Conservation (phyloP, 1,284 basidiomycete genomes). For the Wallemia hederae region DNA sequence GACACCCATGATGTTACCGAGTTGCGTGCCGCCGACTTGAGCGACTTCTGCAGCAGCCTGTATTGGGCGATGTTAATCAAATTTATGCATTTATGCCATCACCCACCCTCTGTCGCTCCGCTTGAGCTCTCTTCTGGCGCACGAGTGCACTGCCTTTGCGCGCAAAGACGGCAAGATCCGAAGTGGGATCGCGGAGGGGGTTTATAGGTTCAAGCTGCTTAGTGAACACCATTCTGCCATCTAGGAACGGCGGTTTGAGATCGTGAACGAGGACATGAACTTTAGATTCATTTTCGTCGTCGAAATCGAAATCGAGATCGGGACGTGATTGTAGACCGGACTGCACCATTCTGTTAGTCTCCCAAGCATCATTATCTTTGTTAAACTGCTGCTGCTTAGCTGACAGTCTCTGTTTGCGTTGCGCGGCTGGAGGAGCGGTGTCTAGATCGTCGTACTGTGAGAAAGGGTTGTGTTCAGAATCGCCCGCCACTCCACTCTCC, state of each 20-base stretch:
- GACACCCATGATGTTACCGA: conserved; percentile 94
- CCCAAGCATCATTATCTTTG: conserved; percentile 92
- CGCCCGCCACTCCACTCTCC: conserved; percentile 46
- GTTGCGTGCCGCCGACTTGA: conserved; percentile 59
- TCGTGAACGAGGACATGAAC: conserved; percentile 95
- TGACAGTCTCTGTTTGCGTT: not conserved
- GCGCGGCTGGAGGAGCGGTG: conserved; percentile 17
- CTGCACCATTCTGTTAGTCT: conserved; percentile 83
- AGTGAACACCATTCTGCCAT: conserved; percentile 83
- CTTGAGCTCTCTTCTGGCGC: conserved; percentile 78
- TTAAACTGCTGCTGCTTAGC: conserved; percentile 20
- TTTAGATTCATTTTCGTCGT: conserved; percentile 68
- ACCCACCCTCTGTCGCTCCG: conserved; percentile 52
- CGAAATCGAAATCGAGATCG: conserved; percentile 56
- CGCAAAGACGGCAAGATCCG: conserved; percentile 80
- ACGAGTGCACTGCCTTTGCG: conserved; percentile 85
- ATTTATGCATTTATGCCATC: not conserved
- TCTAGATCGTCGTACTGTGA: conserved; percentile 65
- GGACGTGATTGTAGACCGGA: conserved; percentile 73
- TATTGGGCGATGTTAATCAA: not conserved
- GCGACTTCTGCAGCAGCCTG: conserved; percentile 75
- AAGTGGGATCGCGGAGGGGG: conserved; percentile 72
- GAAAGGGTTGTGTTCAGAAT: conserved; percentile 75
- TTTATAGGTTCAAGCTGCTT: conserved; percentile 93
- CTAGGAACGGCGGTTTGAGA: conserved; percentile 88